These are phyloP conservation scores for Aureobasidium musti DNA, from an alignment of 2,329 filamentous ascomycete genomes.

Conservation along the genomic window DNA sequence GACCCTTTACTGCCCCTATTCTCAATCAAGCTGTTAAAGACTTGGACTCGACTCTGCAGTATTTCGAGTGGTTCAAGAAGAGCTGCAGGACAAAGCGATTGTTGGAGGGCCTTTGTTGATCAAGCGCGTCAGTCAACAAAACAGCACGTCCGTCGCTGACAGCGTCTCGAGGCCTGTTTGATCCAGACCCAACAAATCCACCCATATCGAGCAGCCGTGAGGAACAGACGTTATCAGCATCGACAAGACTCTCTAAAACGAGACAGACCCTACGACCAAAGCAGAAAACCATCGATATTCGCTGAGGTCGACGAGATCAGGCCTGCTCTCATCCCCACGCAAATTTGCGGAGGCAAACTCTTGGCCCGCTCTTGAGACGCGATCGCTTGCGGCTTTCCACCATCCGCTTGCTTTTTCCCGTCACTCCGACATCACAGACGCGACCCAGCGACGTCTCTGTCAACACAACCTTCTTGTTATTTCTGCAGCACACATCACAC, in stretches of 20 bases:
- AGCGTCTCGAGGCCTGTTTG: slow-evolving; percentile 11
- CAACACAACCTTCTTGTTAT: slow-evolving; percentile 2
- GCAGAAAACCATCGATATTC: background rate
- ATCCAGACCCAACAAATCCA: background rate
- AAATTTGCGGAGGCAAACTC: slow-evolving; percentile 29
- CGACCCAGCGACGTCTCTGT: slow-evolving; percentile 22
- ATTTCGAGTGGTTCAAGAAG: background rate
- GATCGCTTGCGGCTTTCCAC: slow-evolving; percentile 6
- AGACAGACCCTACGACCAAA: background rate
- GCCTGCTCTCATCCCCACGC: slow-evolving; percentile 3
- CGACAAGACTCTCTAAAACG: background rate
- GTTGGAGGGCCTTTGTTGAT: slow-evolving; percentile 19
- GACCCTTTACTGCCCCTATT: slow-evolving; percentile 19
- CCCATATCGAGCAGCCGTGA: background rate
- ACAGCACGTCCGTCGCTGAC: slow-evolving; percentile 24
- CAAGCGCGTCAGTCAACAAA: slow-evolving; percentile 24
- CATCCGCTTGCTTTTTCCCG: slow-evolving; percentile 22
- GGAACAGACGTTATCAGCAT: background rate
- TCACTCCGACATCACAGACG: slow-evolving; percentile 23
- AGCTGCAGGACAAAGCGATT: slow-evolving; percentile 18
- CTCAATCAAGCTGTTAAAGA: slow-evolving; percentile 20
- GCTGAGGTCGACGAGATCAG: background rate
- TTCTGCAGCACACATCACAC: slow-evolving; percentile 9
- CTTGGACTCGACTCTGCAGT: background rate
- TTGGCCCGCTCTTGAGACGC: slow-evolving; percentile 23